Base-by-base conservation (phyloP, 2,329 filamentous ascomycete species). In the Stachybotrys chartarum region DNA sequence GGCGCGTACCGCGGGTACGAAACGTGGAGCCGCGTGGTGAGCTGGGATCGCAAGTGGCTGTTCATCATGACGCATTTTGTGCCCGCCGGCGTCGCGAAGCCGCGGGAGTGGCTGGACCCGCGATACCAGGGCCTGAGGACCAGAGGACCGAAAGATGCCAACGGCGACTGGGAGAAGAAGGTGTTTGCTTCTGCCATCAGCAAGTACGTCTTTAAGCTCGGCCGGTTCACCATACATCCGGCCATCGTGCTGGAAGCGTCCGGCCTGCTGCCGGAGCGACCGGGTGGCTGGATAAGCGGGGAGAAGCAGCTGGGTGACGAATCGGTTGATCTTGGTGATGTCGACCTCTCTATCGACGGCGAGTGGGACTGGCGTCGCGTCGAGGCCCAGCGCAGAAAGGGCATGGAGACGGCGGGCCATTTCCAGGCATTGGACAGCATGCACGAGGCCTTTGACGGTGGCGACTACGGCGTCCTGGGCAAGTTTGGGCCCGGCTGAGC, bases 191-290 rank as follows among this genome's bases (percentile, higher is more conserved):
- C 86, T 0, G 85, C 85, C 1, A 71, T 93, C 48, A 86, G 82
- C 74, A 92, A 91, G 75, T 93, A 93, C 69, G 89, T 93, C 46
- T 85, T 90, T 68, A 93, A 93, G 75, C 78, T 91, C 55, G 89
- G 87, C 1, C 79, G 93, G 30, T 78, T 94, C 64, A 97, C 93
- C 0, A 83, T 97, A 5, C 84, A 92, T 60, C 92, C 94, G 0
- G 87, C 91, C 61, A 78, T 88, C 50, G 78, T 93, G 7, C 77
- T 97, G 30, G 77, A 82, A 48, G 81, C 86, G 42, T 87, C 86
- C 52, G 84, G 85, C 1, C 75, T 97, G 67, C 74, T 97, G 52
- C 94, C 94, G 0, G 74, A 80, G 56, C 79, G 85, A 51, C 90
- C 91, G 0, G 84, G 81, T 11, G 86, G 85, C 24, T 86, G 84